Conservation (phyloP, 2,329 filamentous ascomycete species). For the Aciculosporium take region DNA sequence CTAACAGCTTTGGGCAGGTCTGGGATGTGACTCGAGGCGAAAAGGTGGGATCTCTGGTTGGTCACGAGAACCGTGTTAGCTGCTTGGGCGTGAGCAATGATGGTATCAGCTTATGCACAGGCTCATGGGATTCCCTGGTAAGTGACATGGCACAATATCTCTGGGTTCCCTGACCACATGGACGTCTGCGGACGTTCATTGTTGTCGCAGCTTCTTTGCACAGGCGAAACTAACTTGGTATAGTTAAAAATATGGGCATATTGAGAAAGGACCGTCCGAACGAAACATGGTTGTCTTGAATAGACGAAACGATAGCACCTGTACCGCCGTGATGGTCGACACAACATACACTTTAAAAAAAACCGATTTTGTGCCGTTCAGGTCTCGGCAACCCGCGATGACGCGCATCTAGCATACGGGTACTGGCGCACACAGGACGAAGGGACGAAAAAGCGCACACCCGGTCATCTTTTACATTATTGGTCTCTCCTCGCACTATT, state of each 20-base stretch:
- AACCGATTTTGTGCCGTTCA: conserved; percentile 13
- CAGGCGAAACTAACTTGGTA: conserved; percentile 6
- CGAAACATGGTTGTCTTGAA: conserved; percentile 13
- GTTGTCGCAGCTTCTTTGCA: neutral
- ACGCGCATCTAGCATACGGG: conserved; percentile 19
- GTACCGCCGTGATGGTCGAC: conserved; percentile 12
- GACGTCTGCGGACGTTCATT: neutral
- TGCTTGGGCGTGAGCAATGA: conserved; percentile 98
- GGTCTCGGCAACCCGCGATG: conserved; percentile 15
- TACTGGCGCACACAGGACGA: conserved; percentile 25
- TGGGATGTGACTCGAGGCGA: conserved; percentile 96
- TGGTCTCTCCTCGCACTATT: conserved; percentile 3
- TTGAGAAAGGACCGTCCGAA: conserved; percentile 28
- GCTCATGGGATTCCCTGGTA: conserved; percentile 98
- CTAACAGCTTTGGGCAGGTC: conserved; percentile 44
- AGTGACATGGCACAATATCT: conserved; percentile 23
- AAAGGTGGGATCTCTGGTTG: conserved; percentile 90
- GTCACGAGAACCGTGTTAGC: conserved; percentile 97
- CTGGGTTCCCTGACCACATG: neutral
- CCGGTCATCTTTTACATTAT: conserved; percentile 18
- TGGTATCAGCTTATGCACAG: conserved; percentile 96
- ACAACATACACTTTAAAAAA: conserved; percentile 17
- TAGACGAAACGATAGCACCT: conserved; percentile 16
- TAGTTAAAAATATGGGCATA: conserved; percentile 84
- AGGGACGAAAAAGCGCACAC: conserved; percentile 25